A percentile compares a stretch with the other conserved stretches of the same genome.
phyloP scores from a whole-genome alignment of 139 green algal genomes.

The Tetraselmis striata region DNA sequence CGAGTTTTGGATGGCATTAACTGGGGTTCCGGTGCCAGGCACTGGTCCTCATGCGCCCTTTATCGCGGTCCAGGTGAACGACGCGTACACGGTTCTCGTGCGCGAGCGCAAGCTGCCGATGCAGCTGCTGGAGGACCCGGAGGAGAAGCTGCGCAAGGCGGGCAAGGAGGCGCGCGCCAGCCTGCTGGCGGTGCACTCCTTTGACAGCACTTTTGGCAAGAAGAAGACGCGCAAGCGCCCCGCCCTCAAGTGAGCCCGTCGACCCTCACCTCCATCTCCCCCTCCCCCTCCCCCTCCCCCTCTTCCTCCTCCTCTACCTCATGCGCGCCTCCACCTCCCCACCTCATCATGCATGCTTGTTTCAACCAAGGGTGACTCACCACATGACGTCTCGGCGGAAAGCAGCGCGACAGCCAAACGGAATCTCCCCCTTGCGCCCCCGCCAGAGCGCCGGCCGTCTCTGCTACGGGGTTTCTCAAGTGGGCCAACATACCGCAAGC shows the following conservation, averaged over 20 bases:
- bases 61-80: conserved; percentile 42
- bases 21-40: no score
- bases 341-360: no score
- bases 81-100: conserved; percentile 90
- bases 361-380: neutral
- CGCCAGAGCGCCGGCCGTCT: neutral
- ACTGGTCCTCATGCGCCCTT: neutral
- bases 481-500: neutral
- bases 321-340: neutral
- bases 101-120: conserved; percentile 93
- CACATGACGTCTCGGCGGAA: neutral
- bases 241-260: conserved; percentile 42
- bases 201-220: conserved; percentile 77
- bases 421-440: neutral
- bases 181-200: conserved; percentile 80
- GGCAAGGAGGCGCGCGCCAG: conserved; percentile 44
- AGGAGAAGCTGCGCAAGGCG: neutral
- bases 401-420: neutral
- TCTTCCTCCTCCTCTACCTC: neutral
- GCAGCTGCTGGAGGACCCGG: conserved; percentile 24
- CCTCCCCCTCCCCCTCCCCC: neutral
- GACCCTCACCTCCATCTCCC: neutral
- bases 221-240: conserved; percentile 74
- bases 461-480: neutral
- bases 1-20: no score